These are phyloP conservation scores for Ustilaginoidea virens DNA, from an alignment of 2,329 filamentous ascomycete genomes.

Conservation along the genomic window DNA sequence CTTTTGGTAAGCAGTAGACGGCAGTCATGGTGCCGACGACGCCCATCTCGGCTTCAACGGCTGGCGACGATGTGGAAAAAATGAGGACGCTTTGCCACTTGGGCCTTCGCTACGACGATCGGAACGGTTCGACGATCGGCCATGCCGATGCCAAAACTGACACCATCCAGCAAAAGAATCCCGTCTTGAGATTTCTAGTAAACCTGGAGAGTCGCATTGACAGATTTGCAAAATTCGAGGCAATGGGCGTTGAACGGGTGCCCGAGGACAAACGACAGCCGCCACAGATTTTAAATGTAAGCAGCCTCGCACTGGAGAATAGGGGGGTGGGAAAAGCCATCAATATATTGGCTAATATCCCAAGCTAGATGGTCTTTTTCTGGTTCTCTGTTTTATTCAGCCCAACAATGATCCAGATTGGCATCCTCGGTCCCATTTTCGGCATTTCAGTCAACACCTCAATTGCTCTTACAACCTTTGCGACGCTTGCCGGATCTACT, in stretches of 20 bases:
- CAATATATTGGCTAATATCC: too few relatives aligned
- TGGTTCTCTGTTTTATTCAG: constrained; percentile 7
- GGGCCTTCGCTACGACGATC: background rate
- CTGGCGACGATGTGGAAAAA: too few relatives aligned
- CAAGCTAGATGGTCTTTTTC: constrained; percentile 7
- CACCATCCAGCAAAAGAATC: background rate
- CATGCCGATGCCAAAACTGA: background rate
- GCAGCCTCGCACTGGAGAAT: too few relatives aligned
- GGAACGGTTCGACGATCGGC: background rate
- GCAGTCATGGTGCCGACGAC: too few relatives aligned
- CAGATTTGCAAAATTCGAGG: constrained; percentile 3
- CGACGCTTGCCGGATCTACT: constrained; percentile 3
- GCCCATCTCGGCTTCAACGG: too few relatives aligned
- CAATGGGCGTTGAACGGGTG: constrained; percentile 4
- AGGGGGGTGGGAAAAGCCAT: too few relatives aligned
- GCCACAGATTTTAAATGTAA: constrained; percentile 3
- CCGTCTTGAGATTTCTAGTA: constrained; percentile 1
- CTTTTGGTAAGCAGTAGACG: too few relatives aligned
- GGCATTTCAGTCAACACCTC: constrained; percentile 5
- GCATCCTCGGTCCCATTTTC: constrained; percentile 6
- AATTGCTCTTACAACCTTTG: constrained; percentile 5
- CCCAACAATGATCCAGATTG: constrained; percentile 6
- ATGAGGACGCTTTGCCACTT: background rate
- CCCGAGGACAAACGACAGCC: constrained; percentile 3
- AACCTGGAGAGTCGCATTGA: constrained; percentile 3